Evolutionary conservation across 805 yeast species (phyloP), one percentile per base, ranked within the genome.

Genomic region (Saturnispora halmiae): DNA sequence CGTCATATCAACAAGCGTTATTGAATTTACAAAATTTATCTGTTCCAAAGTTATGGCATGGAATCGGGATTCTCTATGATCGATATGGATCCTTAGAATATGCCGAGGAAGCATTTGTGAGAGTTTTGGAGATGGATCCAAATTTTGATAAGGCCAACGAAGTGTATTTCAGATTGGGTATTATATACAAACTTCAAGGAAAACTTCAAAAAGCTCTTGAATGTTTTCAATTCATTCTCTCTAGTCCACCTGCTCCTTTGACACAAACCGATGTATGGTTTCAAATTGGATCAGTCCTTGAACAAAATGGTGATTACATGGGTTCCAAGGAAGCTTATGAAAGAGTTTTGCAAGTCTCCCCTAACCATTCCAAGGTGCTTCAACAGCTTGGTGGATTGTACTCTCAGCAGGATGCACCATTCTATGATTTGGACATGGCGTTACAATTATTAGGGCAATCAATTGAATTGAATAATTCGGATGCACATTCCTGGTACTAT

Each of bases 181-280:
- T 92, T 59, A 90, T 92, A 38, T 92, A 92, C 67, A 92, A 92
- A 65, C 94, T 88, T 61, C 97, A 90, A 63, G 80, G 80, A 31
- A 87, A 90, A 61, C 72, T 84, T 57, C 75, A 77, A 39, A 83
- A 82, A 55, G 94, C 96, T 2, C 69, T 92, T 44, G 96, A 92
- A 59, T 92, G 97, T 60, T 92, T 92, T 70, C 82, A 86, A 56
- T 92, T 90, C 60, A 92, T 92, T 47, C 64, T 92, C 50, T 70
- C 79, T 43, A 82, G 80, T 61, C 97, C 98, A 0, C 98, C 98
- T 1, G 81, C 86, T 40, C 98, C 98, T 1, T 68, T 92, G 48
- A 88, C 96, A 35, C 95, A 86, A 59, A 86, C 95, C 38, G 98
- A 92, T 59, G 94, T 92, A 41, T 92, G 97, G 97, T 92, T 92